Base-by-base conservation (phyloP, 1,284 basidiomycete genomes). In the Irpex sp. region DNA sequence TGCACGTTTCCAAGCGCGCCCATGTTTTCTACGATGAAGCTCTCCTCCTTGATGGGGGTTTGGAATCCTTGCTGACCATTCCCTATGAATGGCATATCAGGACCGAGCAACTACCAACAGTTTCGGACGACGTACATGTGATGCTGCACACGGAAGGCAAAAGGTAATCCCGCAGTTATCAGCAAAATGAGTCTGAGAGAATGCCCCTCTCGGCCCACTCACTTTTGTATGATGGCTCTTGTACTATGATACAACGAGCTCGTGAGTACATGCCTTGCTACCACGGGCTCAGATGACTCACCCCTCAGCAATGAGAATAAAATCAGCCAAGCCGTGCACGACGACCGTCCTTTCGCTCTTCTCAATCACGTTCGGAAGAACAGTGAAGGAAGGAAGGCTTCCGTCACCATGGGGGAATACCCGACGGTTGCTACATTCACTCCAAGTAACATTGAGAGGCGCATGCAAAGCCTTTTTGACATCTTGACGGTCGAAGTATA, bases 381-480 rank as follows among this genome's bases (percentile, higher is more conserved):
- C 88, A 9, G 78, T 83, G 59, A 89, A 77, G 4, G 89, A 81
- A 1, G 89, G 88, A 3, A 81, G 72, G 63, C 88, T 90, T 8
- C 60, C 70, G 69, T 92, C 90, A 5, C 83, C 82, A 11, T 55
- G 69, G 4, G 33, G n/a, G 78, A 91, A 92, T 0, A 90, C 87
- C 61, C 84, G 71, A 6, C 81, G 67, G 64, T 83, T 73, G 0
- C 84, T 81, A 71, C 92, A 93, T 68, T 88, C 85, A 1, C 71
- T 63, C 91, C 91, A 93, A 35, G 76, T 70, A 9, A 85, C 80
- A 65, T 86, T 72, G 8, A 77, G 36, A 0, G 91, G 90, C 0
- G 89, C 91, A 68, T 93, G 90, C 57, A 93, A 88, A 1, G 85
- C 89, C 47, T 73, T 67, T 74, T 92, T 91, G 61, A 93, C 90